Conservation (phyloP, 2,329 filamentous ascomycete genomes). For the Harringtonia lauricola region DNA sequence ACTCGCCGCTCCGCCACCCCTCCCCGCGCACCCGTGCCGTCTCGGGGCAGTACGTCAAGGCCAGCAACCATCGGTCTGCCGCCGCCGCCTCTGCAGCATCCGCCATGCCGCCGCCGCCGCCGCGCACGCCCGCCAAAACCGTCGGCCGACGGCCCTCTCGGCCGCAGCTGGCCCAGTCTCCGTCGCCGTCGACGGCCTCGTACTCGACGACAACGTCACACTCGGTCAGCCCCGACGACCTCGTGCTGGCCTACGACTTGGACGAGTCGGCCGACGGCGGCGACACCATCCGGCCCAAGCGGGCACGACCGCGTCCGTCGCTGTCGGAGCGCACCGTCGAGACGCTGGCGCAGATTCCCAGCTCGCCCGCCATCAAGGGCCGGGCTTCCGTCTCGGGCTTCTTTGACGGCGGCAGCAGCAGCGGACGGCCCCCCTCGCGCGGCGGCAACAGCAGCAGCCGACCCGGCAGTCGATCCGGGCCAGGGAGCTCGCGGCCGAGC, state of each 20-base stretch:
- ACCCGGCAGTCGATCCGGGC: constrained; percentile 24
- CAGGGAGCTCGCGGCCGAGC: constrained; percentile 34
- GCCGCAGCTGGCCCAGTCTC: constrained; percentile 4
- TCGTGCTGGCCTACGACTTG: constrained; percentile 3
- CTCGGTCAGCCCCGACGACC: constrained; percentile 1
- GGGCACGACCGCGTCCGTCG: constrained; percentile 37
- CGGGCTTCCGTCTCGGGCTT: constrained; percentile 58
- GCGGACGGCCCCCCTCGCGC: no score
- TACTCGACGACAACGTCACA: background rate
- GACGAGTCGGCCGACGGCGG: background rate
- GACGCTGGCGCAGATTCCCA: constrained; percentile 66
- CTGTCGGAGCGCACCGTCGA: constrained; percentile 79
- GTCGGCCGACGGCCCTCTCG: constrained; percentile 4
- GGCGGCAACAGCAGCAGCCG: constrained; percentile 47
- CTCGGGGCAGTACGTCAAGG: constrained; percentile 10
- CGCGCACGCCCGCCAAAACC: background rate
- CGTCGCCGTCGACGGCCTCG: constrained; percentile 3
- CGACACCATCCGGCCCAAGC: background rate
- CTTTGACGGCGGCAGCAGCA: constrained; percentile 50
- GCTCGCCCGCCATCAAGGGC: constrained; percentile 60
- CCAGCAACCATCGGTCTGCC: background rate
- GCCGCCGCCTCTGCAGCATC: background rate
- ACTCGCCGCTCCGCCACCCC: constrained; percentile 5
- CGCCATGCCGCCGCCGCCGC: background rate
- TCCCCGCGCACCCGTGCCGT: constrained; percentile 10